A percentile compares a stretch with the other conserved stretches of the same genome.
Conservation (phyloP, 129 eudicot genomes). For the Chrysanthemum lavandulifolium region DNA sequence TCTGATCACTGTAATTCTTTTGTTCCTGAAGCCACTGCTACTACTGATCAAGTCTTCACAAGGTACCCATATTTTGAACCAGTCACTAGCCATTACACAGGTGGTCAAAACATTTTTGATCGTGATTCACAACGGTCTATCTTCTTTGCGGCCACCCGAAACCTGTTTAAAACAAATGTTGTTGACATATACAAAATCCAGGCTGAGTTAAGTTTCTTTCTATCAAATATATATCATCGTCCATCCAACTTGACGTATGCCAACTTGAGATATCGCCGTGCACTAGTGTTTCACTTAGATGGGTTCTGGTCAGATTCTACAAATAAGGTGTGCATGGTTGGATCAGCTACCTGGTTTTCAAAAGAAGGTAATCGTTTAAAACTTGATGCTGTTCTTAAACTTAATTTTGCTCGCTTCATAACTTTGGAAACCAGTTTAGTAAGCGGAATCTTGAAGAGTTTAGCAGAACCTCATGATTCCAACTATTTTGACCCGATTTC, state of each 20-base stretch:
- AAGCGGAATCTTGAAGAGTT: slow-evolving; percentile 60
- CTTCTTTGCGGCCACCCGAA: slow-evolving; percentile 26
- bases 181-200: slow-evolving; percentile 44
- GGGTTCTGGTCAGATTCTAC: slow-evolving; percentile 80
- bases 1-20: slow-evolving; percentile 45
- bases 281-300: slow-evolving; percentile 36
- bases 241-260: slow-evolving; percentile 7
- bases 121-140: slow-evolving; percentile 28
- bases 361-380: slow-evolving; percentile 28
- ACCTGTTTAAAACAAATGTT: slow-evolving; percentile 31
- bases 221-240: slow-evolving; percentile 7
- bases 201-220: slow-evolving; percentile 36
- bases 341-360: slow-evolving; percentile 45
- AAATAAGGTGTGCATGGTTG: slow-evolving; percentile 59
- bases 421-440: slow-evolving; percentile 46
- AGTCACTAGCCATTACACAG: slow-evolving; percentile 34
- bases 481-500: slow-evolving; percentile 54
- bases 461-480: slow-evolving; percentile 35
- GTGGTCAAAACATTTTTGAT: slow-evolving; percentile 49
- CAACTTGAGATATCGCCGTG: slow-evolving; percentile 1
- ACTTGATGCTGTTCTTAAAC: slow-evolving; percentile 58
- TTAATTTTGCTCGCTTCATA: slow-evolving; percentile 43
- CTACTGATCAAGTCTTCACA: slow-evolving; percentile 29
- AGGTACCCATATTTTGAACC: slow-evolving; percentile 27
- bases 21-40: slow-evolving; percentile 50